Evolutionary conservation across 2,329 filamentous ascomycete species (phyloP).

Genomic region (Fusarium algeriense): DNA sequence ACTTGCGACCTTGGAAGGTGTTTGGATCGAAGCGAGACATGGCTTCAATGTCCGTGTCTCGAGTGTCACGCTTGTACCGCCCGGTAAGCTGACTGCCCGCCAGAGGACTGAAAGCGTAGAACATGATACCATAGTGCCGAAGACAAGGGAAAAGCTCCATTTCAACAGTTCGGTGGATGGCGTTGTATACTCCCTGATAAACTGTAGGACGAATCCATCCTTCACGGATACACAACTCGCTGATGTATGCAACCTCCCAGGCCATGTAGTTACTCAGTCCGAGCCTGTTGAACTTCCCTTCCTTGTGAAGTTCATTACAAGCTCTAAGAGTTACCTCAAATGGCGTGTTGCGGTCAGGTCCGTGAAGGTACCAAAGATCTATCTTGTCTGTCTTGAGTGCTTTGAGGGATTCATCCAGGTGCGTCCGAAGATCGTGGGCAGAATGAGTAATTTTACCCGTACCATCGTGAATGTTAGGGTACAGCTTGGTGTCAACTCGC

Average conservation of each 20-base stretch:
- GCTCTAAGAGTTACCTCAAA: conserved; percentile 78
- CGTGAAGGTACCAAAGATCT: conserved; percentile 56
- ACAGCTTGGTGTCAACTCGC: conserved; percentile 3
- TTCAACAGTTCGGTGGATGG: conserved; percentile 67
- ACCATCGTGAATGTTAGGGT: conserved; percentile 4
- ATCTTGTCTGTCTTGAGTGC: conserved; percentile 31
- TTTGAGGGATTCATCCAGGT: conserved; percentile 14
- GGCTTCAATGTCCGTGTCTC: conserved; percentile 43
- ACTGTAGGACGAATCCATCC: conserved; percentile 78
- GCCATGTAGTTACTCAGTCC: conserved; percentile 80
- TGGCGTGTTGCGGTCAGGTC: conserved; percentile 67
- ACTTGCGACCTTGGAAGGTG: conserved; percentile 17
- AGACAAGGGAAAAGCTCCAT: conserved; percentile 74
- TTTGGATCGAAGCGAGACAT: conserved; percentile 40
- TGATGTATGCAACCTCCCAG: conserved; percentile 82
- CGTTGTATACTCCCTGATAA: conserved; percentile 78
- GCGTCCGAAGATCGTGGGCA: neutral
- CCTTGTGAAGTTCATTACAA: conserved; percentile 76
- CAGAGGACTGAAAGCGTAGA: conserved; percentile 79
- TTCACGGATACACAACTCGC: conserved; percentile 74
- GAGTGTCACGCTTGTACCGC: conserved; percentile 57
- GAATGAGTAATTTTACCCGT: conserved; percentile 4
- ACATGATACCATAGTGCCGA: conserved; percentile 74
- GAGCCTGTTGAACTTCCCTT: conserved; percentile 78
- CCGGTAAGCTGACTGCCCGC: conserved; percentile 78